Evolutionary conservation across 306 rosid genomes (phyloP), one percentile per base, ranked within the genome.

Genomic region (Prunus salicina): DNA sequence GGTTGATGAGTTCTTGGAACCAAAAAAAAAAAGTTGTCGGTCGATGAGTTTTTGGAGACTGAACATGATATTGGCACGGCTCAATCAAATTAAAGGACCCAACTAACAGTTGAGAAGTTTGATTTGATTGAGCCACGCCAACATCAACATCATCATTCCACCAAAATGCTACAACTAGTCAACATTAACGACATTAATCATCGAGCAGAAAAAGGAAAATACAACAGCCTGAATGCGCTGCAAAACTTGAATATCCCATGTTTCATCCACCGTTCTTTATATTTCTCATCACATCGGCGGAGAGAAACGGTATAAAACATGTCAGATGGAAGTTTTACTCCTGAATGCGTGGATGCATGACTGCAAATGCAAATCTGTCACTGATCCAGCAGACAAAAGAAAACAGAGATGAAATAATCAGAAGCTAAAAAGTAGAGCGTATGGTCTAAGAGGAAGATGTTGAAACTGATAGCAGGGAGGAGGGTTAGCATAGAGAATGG

Each of bases 81-180:
- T 84, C 88, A 84, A 82, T 84, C 82, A 80, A 34, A 87, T 80
- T 72, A 82, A 80, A 87, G 68, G 25, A 84, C 84, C 78, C 68
- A 67, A 8, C 57, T 5, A 32, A 47, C 27, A 11, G 46, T 80
- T 20, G 72, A 73, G 77, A 78, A 9, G 58, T 82, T 87, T 84
- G 38, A 68, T 87, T 38, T 84, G 88, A 84, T 84, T 84, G 86
- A 84, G 85, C 67, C 86, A 75, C 64, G 88, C 83, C 88, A 84
- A 80, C 78, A 87, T 87, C 88, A 71, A 14, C 65, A 38, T 45
- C 22, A 28, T 28, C 43, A 24, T 67, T 45, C 38, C 34, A 67
- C 22, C 64, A 58, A 24, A 58, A 5, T 1, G 25, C 12, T 56
- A 15, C 53, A 14, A 14, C 43, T 38, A 38, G 43, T 38, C 9